Base-by-base conservation (phyloP, 1,284 basidiomycete genomes). In the Puccinia polysora region DNA sequence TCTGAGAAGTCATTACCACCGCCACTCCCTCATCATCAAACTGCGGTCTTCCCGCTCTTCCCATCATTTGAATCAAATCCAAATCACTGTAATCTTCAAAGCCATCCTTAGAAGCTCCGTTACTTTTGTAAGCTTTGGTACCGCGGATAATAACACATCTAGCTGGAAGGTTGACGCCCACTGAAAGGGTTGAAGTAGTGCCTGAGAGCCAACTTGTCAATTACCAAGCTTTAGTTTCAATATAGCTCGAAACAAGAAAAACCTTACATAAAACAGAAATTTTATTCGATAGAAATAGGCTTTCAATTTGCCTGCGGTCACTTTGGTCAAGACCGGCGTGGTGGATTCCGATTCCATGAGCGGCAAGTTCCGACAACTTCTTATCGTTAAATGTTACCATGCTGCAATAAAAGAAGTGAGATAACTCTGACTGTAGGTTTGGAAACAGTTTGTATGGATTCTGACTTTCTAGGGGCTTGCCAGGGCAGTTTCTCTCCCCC, bases 301-400 rank as follows among this genome's bases (percentile, higher is more conserved):
- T 83, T 79, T 95, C 91, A 1, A 86, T 86, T 0, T 83, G 78
- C 72, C 84, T 84, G 53, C 90, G 85, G 76, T 94, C 91, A 30
- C 86, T 84, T 28, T 85, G 79, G n/a, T 82, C 84, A 73, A 94
- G 81, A 1, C 91, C 91, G 14, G 91, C 91, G 76, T 95, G 91
- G 77, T 95, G 91, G 7, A 90, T 85, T 7, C 89, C 90, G 60
- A 95, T 86, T 0, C 91, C 91, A 65, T 80, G 55, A 4, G 67
- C 40, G 5, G 73, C 73, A 25, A 77, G 68, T 15, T 34, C 68
- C 7, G 73, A 56, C 28, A 77, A 50, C 50, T 63, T 64, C 30
- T 56, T 63, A 40, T 68, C 52, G 30, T 28, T 50, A 65, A 63
- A 75, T 28, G 12, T 18, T 56, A 25, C 59, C 47, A 4, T 55